Evolutionary conservation across 2,329 filamentous ascomycete genomes (phyloP), one percentile per base, ranked within the genome.

Genomic region (Colletotrichum cereale): DNA sequence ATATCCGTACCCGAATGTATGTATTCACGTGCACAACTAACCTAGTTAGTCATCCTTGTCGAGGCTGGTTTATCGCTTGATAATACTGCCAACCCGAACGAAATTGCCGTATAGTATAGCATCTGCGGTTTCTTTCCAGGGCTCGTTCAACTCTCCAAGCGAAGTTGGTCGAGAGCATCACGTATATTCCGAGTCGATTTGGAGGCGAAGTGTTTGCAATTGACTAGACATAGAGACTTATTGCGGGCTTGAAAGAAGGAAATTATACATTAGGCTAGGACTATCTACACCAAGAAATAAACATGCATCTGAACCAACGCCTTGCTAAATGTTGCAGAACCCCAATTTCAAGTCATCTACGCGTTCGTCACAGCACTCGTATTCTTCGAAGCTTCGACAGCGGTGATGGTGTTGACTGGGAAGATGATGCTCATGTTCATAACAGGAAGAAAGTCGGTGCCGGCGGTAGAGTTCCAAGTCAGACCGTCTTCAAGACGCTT

Each of bases 391-490:
- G 6, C 5, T 3, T 18, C 26, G 24, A 34, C 12, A 29, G 53
- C 11, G 5, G 38, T 21, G 18, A 44, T 6, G 3, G 36, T 63
- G 10, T 31, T 63, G 36, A 63, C 48, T 16, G 60, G 11, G 16
- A 62, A 62, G 7, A 31, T 1, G n/a, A 67, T 44, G 26, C 26
- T 40, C 42, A 66, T 64, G 24, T 60, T 65, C 12, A 40, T 12
- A 2, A 57, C 64, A 5, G 64, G 52, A 2, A 62, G n/a, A 29
- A 71, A 52, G 2, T 55, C 42, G 16, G 10, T 62, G 14, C 52
- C 16, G 8, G 57, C 50, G 16, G 65, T 57, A 3, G 68, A 65
- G 2, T 63, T 50, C 57, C 66, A 68, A 10, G 24, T 47, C n/a
- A 42, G 34, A 3, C 65, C 52, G 18, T 71, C 58, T 5, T 48